phyloP scores from a whole-genome alignment of 208 protist genomes.

The Crithidia brevicula region DNA sequence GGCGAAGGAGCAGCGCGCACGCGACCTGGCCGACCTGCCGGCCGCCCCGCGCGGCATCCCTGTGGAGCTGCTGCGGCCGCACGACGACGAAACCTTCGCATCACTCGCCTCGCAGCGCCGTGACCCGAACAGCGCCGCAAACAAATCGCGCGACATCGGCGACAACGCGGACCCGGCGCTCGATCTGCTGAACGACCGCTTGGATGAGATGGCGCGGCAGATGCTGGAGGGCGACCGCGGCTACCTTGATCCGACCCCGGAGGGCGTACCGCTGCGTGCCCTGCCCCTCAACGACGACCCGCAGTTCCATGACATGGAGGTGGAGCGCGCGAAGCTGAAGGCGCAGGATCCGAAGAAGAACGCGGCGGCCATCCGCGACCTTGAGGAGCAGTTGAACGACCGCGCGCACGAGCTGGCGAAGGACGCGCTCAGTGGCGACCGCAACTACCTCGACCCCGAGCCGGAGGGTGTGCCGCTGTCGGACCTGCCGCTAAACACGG shows the following conservation, averaged over 20 bases:
- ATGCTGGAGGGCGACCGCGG: slow-evolving; percentile 55
- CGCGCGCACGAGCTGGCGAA: slow-evolving; percentile 72
- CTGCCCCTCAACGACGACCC: slow-evolving; percentile 73
- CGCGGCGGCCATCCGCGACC: slow-evolving; percentile 45
- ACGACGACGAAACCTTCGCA: slow-evolving; percentile 66
- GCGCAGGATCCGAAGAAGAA: slow-evolving; percentile 59
- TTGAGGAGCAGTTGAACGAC: slow-evolving; percentile 66
- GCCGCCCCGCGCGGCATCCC: slow-evolving; percentile 61
- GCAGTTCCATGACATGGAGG: slow-evolving; percentile 75
- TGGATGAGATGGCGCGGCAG: slow-evolving; percentile 65
- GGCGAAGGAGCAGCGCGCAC: slow-evolving; percentile 57
- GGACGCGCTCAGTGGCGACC: slow-evolving; percentile 54
- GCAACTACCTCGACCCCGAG: slow-evolving; percentile 65
- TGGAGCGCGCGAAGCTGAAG: slow-evolving; percentile 62
- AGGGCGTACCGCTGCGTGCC: slow-evolving; percentile 63
- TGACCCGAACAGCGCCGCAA: slow-evolving; percentile 16
- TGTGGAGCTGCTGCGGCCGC: slow-evolving; percentile 56
- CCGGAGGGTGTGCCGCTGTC: slow-evolving; percentile 71
- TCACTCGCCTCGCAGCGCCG: slow-evolving; percentile 49
- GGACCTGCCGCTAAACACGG: slow-evolving; percentile 69
- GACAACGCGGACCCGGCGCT: slow-evolving; percentile 18
- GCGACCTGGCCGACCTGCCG: slow-evolving; percentile 57
- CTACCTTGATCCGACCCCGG: slow-evolving; percentile 65
- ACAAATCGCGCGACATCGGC: slow-evolving; percentile 37
- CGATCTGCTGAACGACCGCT: slow-evolving; percentile 55